A percentile compares a stretch with the other conserved stretches of the same genome.
These are phyloP conservation scores for Phtheirospermum japonicum DNA, from an alignment of 257 asterid genomes.

Conservation along the genomic window DNA sequence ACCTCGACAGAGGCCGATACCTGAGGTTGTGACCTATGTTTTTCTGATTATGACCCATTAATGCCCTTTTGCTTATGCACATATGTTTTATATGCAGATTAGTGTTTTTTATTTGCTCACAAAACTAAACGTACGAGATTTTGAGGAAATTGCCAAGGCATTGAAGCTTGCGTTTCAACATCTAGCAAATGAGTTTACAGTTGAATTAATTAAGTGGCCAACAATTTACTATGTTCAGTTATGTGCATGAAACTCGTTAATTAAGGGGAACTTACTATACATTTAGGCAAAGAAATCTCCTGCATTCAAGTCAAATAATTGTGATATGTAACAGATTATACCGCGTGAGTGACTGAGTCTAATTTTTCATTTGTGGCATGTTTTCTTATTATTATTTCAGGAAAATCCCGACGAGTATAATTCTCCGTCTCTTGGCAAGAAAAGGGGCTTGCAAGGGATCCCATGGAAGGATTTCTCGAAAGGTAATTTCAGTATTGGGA, in stretches of 20 bases:
- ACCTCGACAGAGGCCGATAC: conserved; percentile 43
- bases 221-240: not conserved
- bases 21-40: conserved; percentile 47
- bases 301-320: conserved; percentile 34
- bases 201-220: not conserved
- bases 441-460: conserved; percentile 50
- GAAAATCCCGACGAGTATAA: conserved; percentile 50
- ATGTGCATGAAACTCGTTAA: not conserved
- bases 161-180: not conserved
- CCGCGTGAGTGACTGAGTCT: conserved; percentile 45
- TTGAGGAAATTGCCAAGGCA: conserved; percentile 61
- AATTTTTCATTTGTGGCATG: conserved; percentile 8
- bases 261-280: not conserved
- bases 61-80: not conserved
- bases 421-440: conserved; percentile 48
- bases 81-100: not conserved
- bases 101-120: not conserved
- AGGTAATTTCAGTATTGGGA: conserved; percentile 44
- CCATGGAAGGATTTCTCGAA: conserved; percentile 62
- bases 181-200: not conserved
- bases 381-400: conserved; percentile 46
- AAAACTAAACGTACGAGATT: conserved; percentile 3
- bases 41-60: not conserved
- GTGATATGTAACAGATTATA: conserved; percentile 10
- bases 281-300: conserved; percentile 23